phyloP scores from a whole-genome alignment of 2,329 filamentous ascomycete genomes.

The Stemphylium vesicarium region DNA sequence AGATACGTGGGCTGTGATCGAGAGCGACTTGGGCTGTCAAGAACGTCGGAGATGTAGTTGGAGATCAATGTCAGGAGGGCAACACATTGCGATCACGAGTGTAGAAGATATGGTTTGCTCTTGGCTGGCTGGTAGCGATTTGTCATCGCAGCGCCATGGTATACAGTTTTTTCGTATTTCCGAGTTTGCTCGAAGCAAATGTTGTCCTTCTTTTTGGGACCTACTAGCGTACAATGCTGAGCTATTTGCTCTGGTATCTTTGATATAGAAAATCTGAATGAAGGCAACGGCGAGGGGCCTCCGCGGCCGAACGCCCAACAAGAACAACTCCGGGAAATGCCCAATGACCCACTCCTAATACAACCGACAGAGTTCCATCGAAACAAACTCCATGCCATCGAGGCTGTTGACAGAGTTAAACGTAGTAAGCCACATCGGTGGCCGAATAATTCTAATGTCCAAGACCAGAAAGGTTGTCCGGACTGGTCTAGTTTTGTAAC shows the following conservation, averaged over 20 bases:
- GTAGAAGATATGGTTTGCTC: conserved; percentile 4
- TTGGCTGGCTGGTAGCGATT: conserved; percentile 7
- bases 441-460: conserved; percentile 30
- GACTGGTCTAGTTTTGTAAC: conserved; percentile 43
- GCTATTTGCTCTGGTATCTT: conserved; percentile 49
- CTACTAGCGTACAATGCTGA: conserved; percentile 44
- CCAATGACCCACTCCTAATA: conserved; percentile 15
- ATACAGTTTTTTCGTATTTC: conserved; percentile 25
- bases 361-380: conserved; percentile 17
- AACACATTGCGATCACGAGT: not conserved
- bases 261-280: conserved; percentile 32
- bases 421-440: conserved; percentile 31
- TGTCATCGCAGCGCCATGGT: conserved; percentile 18
- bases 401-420: conserved; percentile 43
- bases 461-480: conserved; percentile 21
- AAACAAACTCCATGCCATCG: conserved; percentile 37
- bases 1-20: conserved; percentile 14
- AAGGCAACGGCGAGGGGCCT: conserved; percentile 31
- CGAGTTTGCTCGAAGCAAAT: conserved; percentile 18
- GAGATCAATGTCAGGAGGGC: not conserved
- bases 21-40: not conserved
- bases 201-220: conserved; percentile 27
- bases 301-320: conserved; percentile 17
- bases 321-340: conserved; percentile 32
- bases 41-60: not conserved